Evolutionary conservation across 176 grass and related monocot species (phyloP).

Genomic region (Musa acuminata): DNA sequence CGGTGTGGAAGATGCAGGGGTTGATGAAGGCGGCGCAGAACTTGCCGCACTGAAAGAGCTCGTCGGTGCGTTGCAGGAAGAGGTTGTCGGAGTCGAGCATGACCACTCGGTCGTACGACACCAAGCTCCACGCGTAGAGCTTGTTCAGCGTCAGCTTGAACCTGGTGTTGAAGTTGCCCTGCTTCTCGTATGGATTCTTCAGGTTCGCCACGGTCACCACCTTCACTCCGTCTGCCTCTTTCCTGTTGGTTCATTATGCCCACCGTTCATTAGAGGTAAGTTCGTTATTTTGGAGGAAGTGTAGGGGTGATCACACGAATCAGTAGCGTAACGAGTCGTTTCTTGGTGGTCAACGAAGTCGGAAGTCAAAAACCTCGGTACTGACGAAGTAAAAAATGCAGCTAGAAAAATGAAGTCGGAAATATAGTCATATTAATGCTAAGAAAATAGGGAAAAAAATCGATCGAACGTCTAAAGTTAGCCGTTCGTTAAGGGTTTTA

Average conservation of each 20-base stretch:
- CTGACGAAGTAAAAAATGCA: too few species aligned
- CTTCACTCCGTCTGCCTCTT: slow-evolving; percentile 76
- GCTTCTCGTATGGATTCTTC: slow-evolving; percentile 73
- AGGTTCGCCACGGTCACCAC: slow-evolving; percentile 73
- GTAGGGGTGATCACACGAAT: neutral
- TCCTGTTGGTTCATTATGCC: slow-evolving; percentile 27
- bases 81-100: slow-evolving; percentile 95
- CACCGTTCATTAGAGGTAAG: neutral
- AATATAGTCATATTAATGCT: too few species aligned
- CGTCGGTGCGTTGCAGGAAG: slow-evolving; percentile 77
- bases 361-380: too few species aligned
- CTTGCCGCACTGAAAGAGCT: slow-evolving; percentile 93
- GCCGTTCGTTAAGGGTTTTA: neutral
- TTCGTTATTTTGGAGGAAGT: neutral
- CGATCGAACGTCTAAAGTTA: neutral
- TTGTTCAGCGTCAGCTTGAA: slow-evolving; percentile 93
- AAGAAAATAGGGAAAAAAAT: too few species aligned
- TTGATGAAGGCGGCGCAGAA: slow-evolving; percentile 96
- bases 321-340: neutral
- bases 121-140: slow-evolving; percentile 85
- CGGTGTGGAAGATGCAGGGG: slow-evolving; percentile 91
- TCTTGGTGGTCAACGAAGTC: neutral
- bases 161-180: slow-evolving; percentile 61
- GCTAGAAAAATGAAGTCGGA: too few species aligned
- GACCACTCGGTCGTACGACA: slow-evolving; percentile 71